Evolutionary conservation across 2,329 filamentous ascomycete genomes (phyloP).

Genomic region (Harringtonia lauricola): DNA sequence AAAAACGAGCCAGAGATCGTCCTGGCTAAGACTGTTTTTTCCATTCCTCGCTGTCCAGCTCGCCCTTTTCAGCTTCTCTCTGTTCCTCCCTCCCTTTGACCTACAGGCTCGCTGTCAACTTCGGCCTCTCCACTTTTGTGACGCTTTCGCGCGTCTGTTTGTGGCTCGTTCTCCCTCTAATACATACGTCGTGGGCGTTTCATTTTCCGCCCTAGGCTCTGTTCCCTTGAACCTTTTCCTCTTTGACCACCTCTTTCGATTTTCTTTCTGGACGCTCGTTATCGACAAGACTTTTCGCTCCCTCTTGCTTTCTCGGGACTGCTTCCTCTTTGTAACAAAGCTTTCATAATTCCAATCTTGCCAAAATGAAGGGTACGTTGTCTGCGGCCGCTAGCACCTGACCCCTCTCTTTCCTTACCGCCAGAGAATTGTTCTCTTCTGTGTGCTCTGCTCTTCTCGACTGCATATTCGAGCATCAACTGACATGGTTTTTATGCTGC

Average conservation of each 20-base stretch:
- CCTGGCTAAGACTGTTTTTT: no score
- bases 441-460: background rate
- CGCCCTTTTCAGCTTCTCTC: no score
- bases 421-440: background rate
- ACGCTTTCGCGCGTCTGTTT: no score
- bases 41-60: no score
- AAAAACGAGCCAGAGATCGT: no score
- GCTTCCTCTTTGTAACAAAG: conserved; percentile 7
- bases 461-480: background rate
- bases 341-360: conserved; percentile 5
- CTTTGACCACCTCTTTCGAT: background rate
- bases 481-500: conserved; percentile 15
- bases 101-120: no score
- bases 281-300: background rate
- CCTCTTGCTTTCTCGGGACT: conserved; percentile 1
- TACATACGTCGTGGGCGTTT: background rate
- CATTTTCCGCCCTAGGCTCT: background rate
- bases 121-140: no score
- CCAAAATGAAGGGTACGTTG: conserved; percentile 30
- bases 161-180: no score
- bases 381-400: no score
- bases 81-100: no score
- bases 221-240: background rate
- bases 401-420: background rate
- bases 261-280: conserved; percentile 8